Conservation (phyloP, 108 stramenopile species). For the Cyclotella baltica region DNA sequence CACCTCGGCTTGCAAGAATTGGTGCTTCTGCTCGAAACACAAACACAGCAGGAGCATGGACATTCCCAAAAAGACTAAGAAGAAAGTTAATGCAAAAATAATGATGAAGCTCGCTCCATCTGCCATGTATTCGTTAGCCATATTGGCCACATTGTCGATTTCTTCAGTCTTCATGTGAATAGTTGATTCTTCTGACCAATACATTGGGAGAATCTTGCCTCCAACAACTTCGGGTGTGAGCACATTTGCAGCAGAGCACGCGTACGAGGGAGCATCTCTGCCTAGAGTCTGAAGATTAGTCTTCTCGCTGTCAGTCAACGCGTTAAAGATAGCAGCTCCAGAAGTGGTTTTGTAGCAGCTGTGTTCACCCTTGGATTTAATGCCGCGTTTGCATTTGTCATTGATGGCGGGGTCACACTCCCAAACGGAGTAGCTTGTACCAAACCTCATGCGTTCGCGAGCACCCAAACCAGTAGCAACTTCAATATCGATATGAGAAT, state of each 20-base stretch:
- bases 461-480: conserved; percentile 56
- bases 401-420: conserved; percentile 60
- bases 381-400: conserved; percentile 43
- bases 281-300: conserved; percentile 42
- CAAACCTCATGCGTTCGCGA: conserved; percentile 55
- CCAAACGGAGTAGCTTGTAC: conserved; percentile 63
- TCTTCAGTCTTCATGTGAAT: conserved; percentile 42
- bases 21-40: conserved; percentile 46
- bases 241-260: conserved; percentile 61
- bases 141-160: conserved; percentile 36
- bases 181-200: conserved; percentile 48
- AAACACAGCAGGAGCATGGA: conserved; percentile 45
- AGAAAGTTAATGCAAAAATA: not conserved
- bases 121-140: conserved; percentile 26
- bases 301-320: conserved; percentile 21
- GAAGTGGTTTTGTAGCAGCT: conserved; percentile 44
- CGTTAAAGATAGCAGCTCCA: conserved; percentile 27
- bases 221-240: conserved; percentile 60
- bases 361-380: conserved; percentile 29
- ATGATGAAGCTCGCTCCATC: conserved; percentile 29
- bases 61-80: conserved; percentile 32
- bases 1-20: conserved; percentile 30
- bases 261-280: conserved; percentile 39
- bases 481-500: conserved; percentile 59
- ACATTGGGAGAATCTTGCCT: conserved; percentile 51